Conservation (phyloP, 2,329 filamentous ascomycete species). For the Alternaria angustiovoidea region DNA sequence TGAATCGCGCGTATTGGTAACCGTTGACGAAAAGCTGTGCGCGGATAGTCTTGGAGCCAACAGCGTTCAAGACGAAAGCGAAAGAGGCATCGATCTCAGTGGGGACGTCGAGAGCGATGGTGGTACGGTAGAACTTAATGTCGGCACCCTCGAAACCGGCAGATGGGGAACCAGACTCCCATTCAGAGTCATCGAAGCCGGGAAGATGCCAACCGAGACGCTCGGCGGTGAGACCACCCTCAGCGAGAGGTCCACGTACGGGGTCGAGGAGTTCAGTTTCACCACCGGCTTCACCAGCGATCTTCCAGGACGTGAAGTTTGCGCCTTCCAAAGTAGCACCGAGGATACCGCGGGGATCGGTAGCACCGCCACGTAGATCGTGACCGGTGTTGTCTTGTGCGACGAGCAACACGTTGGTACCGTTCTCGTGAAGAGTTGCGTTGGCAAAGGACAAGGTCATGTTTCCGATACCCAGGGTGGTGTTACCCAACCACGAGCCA, state of each 20-base stretch:
- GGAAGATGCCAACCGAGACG: conserved; percentile 67
- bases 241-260: conserved; percentile 63
- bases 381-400: conserved; percentile 69
- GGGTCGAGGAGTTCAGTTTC: conserved; percentile 61
- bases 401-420: conserved; percentile 61
- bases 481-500: conserved; percentile 63
- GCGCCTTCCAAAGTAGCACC: conserved; percentile 59
- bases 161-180: conserved; percentile 50
- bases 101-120: conserved; percentile 61
- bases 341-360: conserved; percentile 61
- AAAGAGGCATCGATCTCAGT: conserved; percentile 64
- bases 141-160: conserved; percentile 60
- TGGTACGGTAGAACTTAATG: conserved; percentile 65
- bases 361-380: conserved; percentile 60
- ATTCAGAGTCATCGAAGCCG: conserved; percentile 60
- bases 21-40: conserved; percentile 70
- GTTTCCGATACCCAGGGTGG: conserved; percentile 48
- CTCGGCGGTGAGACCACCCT: conserved; percentile 67
- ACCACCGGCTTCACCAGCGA: conserved; percentile 65
- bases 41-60: conserved; percentile 56
- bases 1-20: conserved; percentile 69
- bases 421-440: conserved; percentile 52
- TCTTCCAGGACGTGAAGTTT: conserved; percentile 63
- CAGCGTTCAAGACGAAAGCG: conserved; percentile 62
- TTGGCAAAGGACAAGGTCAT: conserved; percentile 61